Conservation (phyloP, 768 basidiomycete genomes). For the Lentinula raphanica region DNA sequence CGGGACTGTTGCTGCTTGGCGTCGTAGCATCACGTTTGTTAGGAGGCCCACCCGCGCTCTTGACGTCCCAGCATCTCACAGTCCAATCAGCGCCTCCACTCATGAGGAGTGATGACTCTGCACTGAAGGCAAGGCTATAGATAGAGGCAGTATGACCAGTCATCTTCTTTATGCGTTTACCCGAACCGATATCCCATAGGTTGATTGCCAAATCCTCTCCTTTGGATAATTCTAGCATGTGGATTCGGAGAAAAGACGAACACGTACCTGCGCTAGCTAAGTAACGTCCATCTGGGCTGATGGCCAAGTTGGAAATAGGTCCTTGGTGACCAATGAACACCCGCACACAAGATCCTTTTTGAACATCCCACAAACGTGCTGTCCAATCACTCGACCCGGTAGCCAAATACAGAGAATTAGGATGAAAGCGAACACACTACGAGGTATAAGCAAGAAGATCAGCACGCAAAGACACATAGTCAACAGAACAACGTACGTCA, state of each 20-base stretch:
- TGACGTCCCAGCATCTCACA: constrained; percentile 97
- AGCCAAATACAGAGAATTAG: constrained; percentile 94
- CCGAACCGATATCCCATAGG: constrained; percentile 96
- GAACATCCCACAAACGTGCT: constrained; percentile 97
- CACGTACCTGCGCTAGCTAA: constrained; percentile 80
- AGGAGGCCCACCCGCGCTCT: constrained; percentile 60
- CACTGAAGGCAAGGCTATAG: constrained; percentile 87
- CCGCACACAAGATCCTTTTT: constrained; percentile 86
- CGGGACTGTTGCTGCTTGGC: constrained; percentile 25
- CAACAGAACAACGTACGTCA: constrained; percentile 58
- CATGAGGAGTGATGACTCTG: constrained; percentile 85
- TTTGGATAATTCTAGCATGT: constrained; percentile 18
- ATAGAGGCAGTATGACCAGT: constrained; percentile 86
- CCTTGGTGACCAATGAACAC: constrained; percentile 97
- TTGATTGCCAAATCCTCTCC: constrained; percentile 92
- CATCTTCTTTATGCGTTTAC: constrained; percentile 94
- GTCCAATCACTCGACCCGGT: constrained; percentile 97
- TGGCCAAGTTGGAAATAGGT: constrained; percentile 74
- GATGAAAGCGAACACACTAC: constrained; percentile 94
- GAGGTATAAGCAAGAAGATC: neutral
- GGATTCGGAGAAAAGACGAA: constrained; percentile 1
- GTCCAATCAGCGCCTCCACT: constrained; percentile 95
- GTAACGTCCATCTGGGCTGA: constrained; percentile 92
- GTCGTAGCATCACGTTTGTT: constrained; percentile 53
- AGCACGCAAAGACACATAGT: neutral